Evolutionary conservation across 352 stramenopile species (phyloP).

Genomic region (Pythium sukuiense): DNA sequence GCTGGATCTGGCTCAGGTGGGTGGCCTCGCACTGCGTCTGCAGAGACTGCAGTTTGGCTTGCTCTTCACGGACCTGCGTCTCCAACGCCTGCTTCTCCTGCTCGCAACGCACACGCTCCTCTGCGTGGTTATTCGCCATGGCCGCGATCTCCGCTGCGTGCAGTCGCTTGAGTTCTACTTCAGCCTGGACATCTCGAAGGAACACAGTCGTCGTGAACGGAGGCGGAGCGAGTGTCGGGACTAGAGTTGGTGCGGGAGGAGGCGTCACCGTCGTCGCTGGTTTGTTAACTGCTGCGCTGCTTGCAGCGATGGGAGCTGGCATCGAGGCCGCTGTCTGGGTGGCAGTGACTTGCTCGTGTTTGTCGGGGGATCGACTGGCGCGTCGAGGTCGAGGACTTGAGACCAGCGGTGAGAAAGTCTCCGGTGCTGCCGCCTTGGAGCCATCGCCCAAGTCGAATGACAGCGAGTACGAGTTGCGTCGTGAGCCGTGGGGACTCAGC

Average conservation of each 20-base stretch:
- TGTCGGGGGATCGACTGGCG: conserved; percentile 13
- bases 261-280: background rate
- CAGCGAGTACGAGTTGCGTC: conserved; percentile 51
- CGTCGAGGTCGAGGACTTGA: background rate
- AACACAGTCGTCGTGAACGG: conserved; percentile 9
- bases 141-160: conserved; percentile 9
- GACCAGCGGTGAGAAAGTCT: background rate
- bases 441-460: conserved; percentile 43
- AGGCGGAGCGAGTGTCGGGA: background rate
- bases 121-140: background rate
- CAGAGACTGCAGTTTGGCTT: background rate
- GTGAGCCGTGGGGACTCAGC: conserved; percentile 16
- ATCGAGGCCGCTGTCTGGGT: background rate
- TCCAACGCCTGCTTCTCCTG: conserved; percentile 2
- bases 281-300: background rate
- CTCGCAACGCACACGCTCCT: background rate
- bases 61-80: background rate
- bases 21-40: conserved; percentile 4
- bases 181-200: conserved; percentile 18
- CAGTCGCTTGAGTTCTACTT: conserved; percentile 19
- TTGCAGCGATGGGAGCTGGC: background rate
- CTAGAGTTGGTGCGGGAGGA: background rate
- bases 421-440: background rate
- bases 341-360: background rate
- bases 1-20: conserved; percentile 21